Evolutionary conservation across 2,329 filamentous ascomycete species (phyloP).

Genomic region (Hymenoscyphus fructigenus): DNA sequence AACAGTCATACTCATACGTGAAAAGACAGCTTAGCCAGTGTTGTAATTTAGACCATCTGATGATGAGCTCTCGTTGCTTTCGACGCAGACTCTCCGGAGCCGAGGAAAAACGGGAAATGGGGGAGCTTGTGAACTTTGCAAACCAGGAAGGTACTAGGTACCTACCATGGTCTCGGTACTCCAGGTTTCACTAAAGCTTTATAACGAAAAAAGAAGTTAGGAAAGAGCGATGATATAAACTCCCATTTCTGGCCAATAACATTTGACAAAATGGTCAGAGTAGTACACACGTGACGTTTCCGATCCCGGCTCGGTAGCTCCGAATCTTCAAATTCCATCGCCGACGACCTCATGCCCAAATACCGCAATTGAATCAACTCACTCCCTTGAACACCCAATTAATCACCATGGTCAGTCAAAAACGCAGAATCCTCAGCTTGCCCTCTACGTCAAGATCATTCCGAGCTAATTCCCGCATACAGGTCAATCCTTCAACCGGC

Average conservation of each 20-base stretch:
- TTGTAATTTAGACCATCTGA: neutral
- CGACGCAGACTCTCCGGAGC: neutral
- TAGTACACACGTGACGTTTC: neutral
- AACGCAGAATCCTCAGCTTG: constrained; percentile 19
- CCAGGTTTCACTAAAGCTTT: neutral
- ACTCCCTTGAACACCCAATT: neutral
- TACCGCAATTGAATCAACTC: constrained; percentile 21
- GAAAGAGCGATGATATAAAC: neutral
- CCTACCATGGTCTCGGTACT: too few species aligned
- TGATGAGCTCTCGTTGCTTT: neutral
- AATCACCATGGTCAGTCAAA: constrained; percentile 22
- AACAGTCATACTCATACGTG: too few species aligned
- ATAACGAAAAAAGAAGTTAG: neutral
- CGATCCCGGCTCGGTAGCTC: constrained; percentile 19
- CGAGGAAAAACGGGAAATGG: neutral
- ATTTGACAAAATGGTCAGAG: neutral
- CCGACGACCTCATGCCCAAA: constrained; percentile 5
- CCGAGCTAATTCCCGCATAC: constrained; percentile 2
- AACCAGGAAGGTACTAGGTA: neutral
- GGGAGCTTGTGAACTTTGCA: neutral
- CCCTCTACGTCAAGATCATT: neutral
- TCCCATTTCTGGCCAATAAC: neutral
- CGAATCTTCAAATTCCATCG: constrained; percentile 15
- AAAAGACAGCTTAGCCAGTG: too few species aligned
- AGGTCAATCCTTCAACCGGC: constrained; percentile 27